A percentile compares a stretch with the other conserved stretches of the same genome.
Conservation (phyloP, 768 basidiomycete species). For the Chalciporus pseudorubinellus region DNA sequence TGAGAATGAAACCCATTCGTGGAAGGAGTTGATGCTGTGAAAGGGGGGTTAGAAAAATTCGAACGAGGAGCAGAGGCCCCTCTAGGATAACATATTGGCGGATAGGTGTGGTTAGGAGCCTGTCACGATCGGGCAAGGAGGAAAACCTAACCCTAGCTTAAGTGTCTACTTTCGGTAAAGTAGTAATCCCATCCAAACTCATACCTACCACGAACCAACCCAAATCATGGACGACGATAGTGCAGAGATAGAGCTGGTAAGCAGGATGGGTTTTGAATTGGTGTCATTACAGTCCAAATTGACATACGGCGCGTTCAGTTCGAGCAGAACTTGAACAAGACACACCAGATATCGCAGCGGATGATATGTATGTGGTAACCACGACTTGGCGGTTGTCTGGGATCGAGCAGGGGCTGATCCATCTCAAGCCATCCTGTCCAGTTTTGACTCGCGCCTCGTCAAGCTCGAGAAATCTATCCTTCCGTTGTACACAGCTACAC, state of each 20-base stretch:
- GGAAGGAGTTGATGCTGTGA: no score
- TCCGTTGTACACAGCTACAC: constrained; percentile 77
- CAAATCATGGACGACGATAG: constrained; percentile 25
- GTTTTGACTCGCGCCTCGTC: constrained; percentile 78
- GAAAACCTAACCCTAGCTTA: background rate
- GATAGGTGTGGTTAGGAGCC: no score
- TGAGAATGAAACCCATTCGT: constrained; percentile 9
- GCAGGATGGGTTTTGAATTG: background rate
- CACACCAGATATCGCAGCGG: constrained; percentile 76
- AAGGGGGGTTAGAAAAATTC: no score
- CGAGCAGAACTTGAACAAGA: constrained; percentile 86
- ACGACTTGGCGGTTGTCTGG: background rate
- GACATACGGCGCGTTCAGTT: constrained; percentile 42
- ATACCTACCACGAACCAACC: background rate
- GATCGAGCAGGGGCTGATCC: constrained; percentile 22
- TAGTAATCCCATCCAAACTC: background rate
- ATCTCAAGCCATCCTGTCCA: constrained; percentile 71
- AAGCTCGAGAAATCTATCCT: constrained; percentile 84
- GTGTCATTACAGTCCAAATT: background rate
- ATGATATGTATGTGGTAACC: constrained; percentile 67
- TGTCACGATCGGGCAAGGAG: background rate
- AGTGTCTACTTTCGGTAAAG: background rate
- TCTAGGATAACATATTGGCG: no score
- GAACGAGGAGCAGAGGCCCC: no score
- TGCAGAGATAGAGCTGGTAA: constrained; percentile 26